Percentiles rank a stretch among this genome's conserved stretches.
Evolutionary conservation across 2,329 filamentous ascomycete species (phyloP).

Genomic region (Beauveria caledonica): DNA sequence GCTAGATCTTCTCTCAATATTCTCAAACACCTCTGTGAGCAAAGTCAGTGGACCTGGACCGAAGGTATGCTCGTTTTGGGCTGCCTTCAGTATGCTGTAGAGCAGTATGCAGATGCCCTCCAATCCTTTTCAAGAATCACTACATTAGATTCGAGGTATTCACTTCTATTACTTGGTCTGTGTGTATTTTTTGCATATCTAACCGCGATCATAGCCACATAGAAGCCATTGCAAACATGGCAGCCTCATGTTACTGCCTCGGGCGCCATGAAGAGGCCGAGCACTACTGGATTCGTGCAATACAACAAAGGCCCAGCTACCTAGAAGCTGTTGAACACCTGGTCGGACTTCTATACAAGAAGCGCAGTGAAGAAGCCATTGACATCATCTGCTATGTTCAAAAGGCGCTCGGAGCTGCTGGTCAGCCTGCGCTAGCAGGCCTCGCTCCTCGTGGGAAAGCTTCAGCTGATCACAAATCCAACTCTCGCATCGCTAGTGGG

Average conservation of each 20-base stretch:
- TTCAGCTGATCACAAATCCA: background rate
- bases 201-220: constrained; percentile 55
- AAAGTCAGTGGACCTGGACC: constrained; percentile 79
- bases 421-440: background rate
- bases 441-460: background rate
- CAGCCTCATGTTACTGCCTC: constrained; percentile 78
- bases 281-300: constrained; percentile 74
- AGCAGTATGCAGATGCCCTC: constrained; percentile 69
- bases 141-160: constrained; percentile 45
- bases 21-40: constrained; percentile 65
- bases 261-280: constrained; percentile 78
- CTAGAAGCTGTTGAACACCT: constrained; percentile 94
- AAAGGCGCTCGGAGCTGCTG: constrained; percentile 37
- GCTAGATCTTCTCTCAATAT: constrained; percentile 64
- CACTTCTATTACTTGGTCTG: background rate
- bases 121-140: constrained; percentile 64
- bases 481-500: background rate
- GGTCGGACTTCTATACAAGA: constrained; percentile 77
- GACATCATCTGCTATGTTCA: constrained; percentile 83
- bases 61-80: constrained; percentile 89
- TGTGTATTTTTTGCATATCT: background rate
- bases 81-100: constrained; percentile 83
- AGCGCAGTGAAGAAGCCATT: constrained; percentile 76
- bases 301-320: constrained; percentile 75
- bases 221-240: constrained; percentile 88